These are phyloP conservation scores for Coriolopsis trogii DNA, from an alignment of 1,284 basidiomycete genomes.

Conservation along the genomic window DNA sequence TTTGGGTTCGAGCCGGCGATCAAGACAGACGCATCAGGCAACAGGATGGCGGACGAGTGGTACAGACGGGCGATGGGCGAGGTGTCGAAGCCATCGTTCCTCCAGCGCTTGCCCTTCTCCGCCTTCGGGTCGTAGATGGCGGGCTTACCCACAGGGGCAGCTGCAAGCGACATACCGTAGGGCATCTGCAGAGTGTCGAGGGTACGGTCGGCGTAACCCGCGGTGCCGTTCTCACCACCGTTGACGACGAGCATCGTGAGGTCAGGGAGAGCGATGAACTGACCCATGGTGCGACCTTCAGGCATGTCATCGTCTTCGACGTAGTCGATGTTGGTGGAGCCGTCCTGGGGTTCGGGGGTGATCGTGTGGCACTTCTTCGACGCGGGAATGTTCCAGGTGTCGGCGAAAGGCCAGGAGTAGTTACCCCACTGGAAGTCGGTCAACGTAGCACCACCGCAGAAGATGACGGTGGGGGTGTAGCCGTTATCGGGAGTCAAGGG, in stretches of 20 bases:
- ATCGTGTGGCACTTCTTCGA: conserved; percentile 73
- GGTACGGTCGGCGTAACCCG: conserved; percentile 65
- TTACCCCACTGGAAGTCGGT: conserved; percentile 72
- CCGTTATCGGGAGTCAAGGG: conserved; percentile 90
- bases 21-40: conserved; percentile 86
- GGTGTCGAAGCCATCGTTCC: conserved; percentile 60
- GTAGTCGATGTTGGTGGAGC: conserved; percentile 53
- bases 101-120: conserved; percentile 72
- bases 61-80: conserved; percentile 80
- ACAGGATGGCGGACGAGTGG: conserved; percentile 87
- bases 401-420: conserved; percentile 66
- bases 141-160: conserved; percentile 69
- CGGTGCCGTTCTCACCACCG: conserved; percentile 78
- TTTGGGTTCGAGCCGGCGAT: conserved; percentile 95
- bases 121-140: conserved; percentile 78
- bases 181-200: conserved; percentile 59
- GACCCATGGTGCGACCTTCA: conserved; percentile 84
- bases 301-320: conserved; percentile 77
- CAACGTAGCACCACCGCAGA: conserved; percentile 88
- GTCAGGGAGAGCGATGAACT: conserved; percentile 81
- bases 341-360: conserved; percentile 77
- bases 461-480: conserved; percentile 83
- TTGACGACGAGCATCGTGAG: conserved; percentile 78
- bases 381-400: conserved; percentile 68
- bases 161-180: conserved; percentile 63